A percentile compares a stretch with the other conserved stretches of the same genome.
These are phyloP conservation scores for Malus hybrid DNA, from an alignment of 331 rosid genomes.

Conservation along the genomic window DNA sequence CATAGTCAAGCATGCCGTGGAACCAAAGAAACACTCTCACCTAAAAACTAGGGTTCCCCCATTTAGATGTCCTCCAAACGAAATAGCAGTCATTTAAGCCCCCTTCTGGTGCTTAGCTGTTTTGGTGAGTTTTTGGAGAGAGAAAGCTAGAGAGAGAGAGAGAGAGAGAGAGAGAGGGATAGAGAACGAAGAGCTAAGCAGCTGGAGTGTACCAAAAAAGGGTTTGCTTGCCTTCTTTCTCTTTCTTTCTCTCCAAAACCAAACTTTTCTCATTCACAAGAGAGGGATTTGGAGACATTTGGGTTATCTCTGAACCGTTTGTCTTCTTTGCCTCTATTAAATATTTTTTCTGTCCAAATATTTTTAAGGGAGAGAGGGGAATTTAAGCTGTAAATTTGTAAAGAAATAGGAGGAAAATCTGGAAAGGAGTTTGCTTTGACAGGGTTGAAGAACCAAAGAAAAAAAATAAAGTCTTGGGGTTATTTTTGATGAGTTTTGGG, in stretches of 20 bases:
- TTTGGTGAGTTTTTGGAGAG: not conserved
- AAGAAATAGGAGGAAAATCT: not conserved
- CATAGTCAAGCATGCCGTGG: slow-evolving; percentile 57
- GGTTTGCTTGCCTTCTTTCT: slow-evolving; percentile 45
- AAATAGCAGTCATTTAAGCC: slow-evolving; percentile 9
- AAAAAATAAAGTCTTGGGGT: slow-evolving; percentile 13
- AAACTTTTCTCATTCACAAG: not conserved
- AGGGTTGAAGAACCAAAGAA: not conserved
- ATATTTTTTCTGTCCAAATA: not conserved
- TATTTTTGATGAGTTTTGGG: slow-evolving; percentile 88
- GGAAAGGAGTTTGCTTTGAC: too few relatives aligned
- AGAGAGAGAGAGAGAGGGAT: slow-evolving; percentile 31
- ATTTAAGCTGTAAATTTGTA: slow-evolving; percentile 5
- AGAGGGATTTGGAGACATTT: slow-evolving; percentile 55
- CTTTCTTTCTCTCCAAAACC: slow-evolving; percentile 43
- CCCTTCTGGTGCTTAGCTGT: not conserved
- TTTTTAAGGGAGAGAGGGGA: not conserved
- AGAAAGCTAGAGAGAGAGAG: slow-evolving; percentile 14
- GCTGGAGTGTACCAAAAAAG: not conserved
- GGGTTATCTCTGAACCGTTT: slow-evolving; percentile 28
- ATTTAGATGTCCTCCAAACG: not conserved
- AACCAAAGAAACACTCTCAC: slow-evolving; percentile 6
- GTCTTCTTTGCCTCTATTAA: slow-evolving; percentile 35
- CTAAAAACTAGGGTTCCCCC: slow-evolving; percentile 39
- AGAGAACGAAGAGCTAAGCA: slow-evolving; percentile 57